These are phyloP conservation scores for Ilyonectria destructans DNA, from an alignment of 2,329 filamentous ascomycete species.

Conservation along the genomic window DNA sequence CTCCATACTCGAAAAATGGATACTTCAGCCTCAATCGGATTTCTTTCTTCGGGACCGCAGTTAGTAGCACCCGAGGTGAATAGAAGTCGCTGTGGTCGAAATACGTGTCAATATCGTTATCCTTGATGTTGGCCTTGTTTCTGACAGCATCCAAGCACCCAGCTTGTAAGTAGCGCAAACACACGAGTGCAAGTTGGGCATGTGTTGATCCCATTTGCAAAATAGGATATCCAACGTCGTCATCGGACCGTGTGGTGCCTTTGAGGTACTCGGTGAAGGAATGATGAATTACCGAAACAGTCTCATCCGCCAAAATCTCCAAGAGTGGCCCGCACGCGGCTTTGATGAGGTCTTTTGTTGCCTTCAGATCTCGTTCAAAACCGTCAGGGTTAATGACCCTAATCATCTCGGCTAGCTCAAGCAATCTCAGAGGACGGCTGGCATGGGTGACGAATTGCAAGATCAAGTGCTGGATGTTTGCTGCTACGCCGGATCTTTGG, in stretches of 20 bases:
- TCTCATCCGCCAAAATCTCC: slow-evolving; percentile 39
- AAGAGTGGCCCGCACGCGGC: slow-evolving; percentile 28
- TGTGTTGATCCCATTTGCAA: slow-evolving; percentile 28
- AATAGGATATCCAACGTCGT: not conserved
- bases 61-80: too few species aligned
- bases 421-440: slow-evolving; percentile 30
- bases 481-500: slow-evolving; percentile 16
- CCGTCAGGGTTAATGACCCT: not conserved
- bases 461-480: slow-evolving; percentile 15
- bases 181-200: slow-evolving; percentile 25
- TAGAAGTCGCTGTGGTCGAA: too few species aligned
- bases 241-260: slow-evolving; percentile 9
- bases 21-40: slow-evolving; percentile 34
- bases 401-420: slow-evolving; percentile 38
- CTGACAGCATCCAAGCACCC: slow-evolving; percentile 20
- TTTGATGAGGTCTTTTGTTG: slow-evolving; percentile 28
- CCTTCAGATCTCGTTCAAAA: slow-evolving; percentile 7
- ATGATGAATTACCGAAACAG: slow-evolving; percentile 38
- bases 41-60: slow-evolving; percentile 1
- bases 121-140: not conserved
- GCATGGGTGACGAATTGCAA: slow-evolving; percentile 36
- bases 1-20: slow-evolving; percentile 52
- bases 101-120: not conserved
- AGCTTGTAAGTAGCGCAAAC: slow-evolving; percentile 30
- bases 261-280: slow-evolving; percentile 40